Evolutionary conservation across 169 alveolate genomes (phyloP).

Genomic region (Cryptosporidium parvum): DNA sequence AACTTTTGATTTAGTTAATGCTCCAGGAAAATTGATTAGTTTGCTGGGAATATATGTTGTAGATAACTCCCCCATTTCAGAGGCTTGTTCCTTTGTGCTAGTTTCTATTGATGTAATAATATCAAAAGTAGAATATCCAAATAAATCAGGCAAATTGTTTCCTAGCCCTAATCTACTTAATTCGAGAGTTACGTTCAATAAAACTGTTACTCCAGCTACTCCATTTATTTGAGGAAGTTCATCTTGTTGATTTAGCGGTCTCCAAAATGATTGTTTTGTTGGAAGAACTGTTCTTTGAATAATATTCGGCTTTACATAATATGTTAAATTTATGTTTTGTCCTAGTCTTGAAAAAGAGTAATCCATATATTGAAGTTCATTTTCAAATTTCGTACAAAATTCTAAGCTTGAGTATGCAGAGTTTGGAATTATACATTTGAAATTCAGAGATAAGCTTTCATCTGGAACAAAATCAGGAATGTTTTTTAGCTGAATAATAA

Average conservation of each 20-base stretch:
- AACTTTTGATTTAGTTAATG: constrained; percentile 29
- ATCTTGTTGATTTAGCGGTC: constrained; percentile 5
- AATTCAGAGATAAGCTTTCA: constrained; percentile 16
- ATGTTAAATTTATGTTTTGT: constrained; percentile 29
- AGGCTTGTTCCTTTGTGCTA: neutral
- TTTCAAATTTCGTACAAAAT: constrained; percentile 29
- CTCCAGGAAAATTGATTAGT: constrained; percentile 24
- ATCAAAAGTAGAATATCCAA: constrained; percentile 25
- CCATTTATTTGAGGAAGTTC: neutral
- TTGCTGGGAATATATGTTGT: neutral
- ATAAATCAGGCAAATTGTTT: constrained; percentile 23
- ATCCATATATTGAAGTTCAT: neutral
- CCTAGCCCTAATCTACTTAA: neutral
- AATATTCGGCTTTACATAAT: constrained; percentile 10
- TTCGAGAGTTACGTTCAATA: constrained; percentile 5
- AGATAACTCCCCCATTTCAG: constrained; percentile 46
- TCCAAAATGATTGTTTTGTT: constrained; percentile 10
- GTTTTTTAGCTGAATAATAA: constrained; percentile 15
- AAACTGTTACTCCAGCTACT: constrained; percentile 44
- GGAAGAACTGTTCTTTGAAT: constrained; percentile 19
- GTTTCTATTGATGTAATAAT: constrained; percentile 6
- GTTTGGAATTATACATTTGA: constrained; percentile 39
- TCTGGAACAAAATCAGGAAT: constrained; percentile 35
- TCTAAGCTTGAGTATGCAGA: constrained; percentile 23
- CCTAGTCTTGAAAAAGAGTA: constrained; percentile 44